These are phyloP conservation scores for Coemansia biformis DNA, from an alignment of 192 early-diverging fungal genomes.

Conservation along the genomic window DNA sequence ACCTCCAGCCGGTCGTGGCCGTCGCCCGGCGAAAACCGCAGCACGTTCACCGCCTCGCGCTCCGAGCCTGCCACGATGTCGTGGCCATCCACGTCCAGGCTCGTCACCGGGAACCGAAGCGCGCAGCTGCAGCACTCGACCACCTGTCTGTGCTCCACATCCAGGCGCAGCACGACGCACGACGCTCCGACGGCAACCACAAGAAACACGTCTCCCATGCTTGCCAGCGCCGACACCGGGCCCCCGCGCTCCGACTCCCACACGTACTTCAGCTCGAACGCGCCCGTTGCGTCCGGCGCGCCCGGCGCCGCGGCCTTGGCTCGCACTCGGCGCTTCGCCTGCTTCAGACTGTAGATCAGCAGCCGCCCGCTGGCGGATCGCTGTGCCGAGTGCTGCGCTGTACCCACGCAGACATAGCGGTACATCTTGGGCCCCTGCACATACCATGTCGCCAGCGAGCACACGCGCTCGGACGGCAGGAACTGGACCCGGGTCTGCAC, in stretches of 20 bases:
- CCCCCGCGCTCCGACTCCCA: conserved; percentile 37
- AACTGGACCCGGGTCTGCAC: conserved; percentile 16
- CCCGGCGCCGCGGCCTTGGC: not conserved
- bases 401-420: conserved; percentile 43
- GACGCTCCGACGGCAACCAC: conserved; percentile 17
- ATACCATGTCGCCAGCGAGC: conserved; percentile 32
- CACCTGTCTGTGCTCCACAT: conserved; percentile 22
- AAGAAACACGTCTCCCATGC: conserved; percentile 34
- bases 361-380: conserved; percentile 19
- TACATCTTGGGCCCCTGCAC: conserved; percentile 25
- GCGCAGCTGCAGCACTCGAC: conserved; percentile 40
- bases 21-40: conserved; percentile 19
- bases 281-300: not conserved
- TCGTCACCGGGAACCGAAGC: conserved; percentile 26
- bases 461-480: conserved; percentile 15
- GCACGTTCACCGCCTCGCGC: conserved; percentile 26
- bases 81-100: conserved; percentile 22
- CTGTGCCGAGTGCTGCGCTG: conserved; percentile 9
- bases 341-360: conserved; percentile 37
- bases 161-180: conserved; percentile 32
- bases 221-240: conserved; percentile 26
- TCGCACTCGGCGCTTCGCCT: conserved; percentile 13
- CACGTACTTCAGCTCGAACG: conserved; percentile 34
- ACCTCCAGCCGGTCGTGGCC: conserved; percentile 13
- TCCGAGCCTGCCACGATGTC: conserved; percentile 30